Evolutionary conservation across 2,329 filamentous ascomycete genomes (phyloP).

Genomic region (Dactylellina drechsleri): DNA sequence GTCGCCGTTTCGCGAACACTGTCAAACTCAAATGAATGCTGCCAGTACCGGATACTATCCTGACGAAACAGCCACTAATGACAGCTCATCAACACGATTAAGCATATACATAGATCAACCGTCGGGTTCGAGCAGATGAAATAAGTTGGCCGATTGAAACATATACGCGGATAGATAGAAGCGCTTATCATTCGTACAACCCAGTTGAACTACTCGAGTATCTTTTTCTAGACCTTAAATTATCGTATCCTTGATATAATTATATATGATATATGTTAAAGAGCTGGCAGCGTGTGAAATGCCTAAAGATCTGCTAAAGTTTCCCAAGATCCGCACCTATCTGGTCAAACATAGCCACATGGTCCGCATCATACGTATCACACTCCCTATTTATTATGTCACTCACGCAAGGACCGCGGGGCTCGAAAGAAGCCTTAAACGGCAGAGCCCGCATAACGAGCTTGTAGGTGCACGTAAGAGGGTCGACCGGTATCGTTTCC

Average conservation of each 20-base stretch:
- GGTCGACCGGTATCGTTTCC: slow-evolving; percentile 1
- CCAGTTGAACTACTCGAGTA: no score
- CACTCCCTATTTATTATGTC: neutral
- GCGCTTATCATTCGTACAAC: no score
- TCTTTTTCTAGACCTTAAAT: no score
- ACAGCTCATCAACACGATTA: slow-evolving; percentile 10
- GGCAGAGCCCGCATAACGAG: slow-evolving; percentile 11
- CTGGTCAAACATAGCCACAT: slow-evolving; percentile 7
- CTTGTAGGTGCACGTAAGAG: neutral
- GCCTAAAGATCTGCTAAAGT: no score
- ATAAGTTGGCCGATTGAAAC: no score
- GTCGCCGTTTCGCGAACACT: slow-evolving; percentile 26
- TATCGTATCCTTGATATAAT: no score
- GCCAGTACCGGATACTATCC: slow-evolving; percentile 2
- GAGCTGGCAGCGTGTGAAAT: no score
- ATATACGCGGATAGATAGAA: no score
- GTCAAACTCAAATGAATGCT: slow-evolving; percentile 22
- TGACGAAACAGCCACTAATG: neutral
- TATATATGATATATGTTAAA: no score
- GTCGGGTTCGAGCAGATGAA: no score
- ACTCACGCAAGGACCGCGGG: slow-evolving; percentile 2
- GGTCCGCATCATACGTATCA: slow-evolving; percentile 2
- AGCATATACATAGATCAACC: slow-evolving; percentile 11
- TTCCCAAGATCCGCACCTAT: neutral
- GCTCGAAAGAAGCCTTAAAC: slow-evolving; percentile 8